Evolutionary conservation across 2,329 filamentous ascomycete genomes (phyloP), one percentile per base, ranked within the genome.

Genomic region (Aurifilum marmelostoma): DNA sequence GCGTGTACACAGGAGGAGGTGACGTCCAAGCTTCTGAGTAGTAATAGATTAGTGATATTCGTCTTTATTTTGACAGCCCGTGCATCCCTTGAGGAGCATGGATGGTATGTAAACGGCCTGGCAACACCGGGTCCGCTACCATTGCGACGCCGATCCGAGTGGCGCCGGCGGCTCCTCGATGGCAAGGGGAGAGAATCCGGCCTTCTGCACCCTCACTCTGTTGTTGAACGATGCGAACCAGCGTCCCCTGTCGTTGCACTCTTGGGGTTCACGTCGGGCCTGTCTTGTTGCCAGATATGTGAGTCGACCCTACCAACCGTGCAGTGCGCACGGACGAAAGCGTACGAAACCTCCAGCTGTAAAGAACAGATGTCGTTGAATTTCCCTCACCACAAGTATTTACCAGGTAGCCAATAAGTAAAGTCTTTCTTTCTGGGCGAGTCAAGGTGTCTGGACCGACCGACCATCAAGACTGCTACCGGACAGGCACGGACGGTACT

Each of bases 401-500:
- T n/a, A 11, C 43, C 43, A 47, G 43, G 21, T n/a, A 47, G 43
- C 9, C 7, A n/a, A 47, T 47, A n/a, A n/a, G n/a, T n/a, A 47
- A 9, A 50, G 9, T 24, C 50, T 14, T 43, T 43, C 12, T 18
- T 8, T 29, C 54, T 29, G 27, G 7, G 54, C 24, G 34, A 34
- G 18, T 34, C 29, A 21, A 43, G 18, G 16, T 18, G 3, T 43
- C 16, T 43, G 27, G 50, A 6, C n/a, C 54, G 24, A 29, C 54
- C 27, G 14, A 58, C 29, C 4, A 34, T 56, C 52, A 56, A 37
- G 18, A 24, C 18, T 21, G 29, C 41, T n/a, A n/a, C 3, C n/a
- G 14, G 63, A 56, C 67, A n/a, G 67, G 64, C 52, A 69, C 67
- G 67, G 67, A 50, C 67, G 67, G 63, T 69, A 59, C 64, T 34